Percentiles rank a stretch among this genome's conserved stretches.
Conservation (phyloP, 352 stramenopile genomes). For the Albugo candida region DNA sequence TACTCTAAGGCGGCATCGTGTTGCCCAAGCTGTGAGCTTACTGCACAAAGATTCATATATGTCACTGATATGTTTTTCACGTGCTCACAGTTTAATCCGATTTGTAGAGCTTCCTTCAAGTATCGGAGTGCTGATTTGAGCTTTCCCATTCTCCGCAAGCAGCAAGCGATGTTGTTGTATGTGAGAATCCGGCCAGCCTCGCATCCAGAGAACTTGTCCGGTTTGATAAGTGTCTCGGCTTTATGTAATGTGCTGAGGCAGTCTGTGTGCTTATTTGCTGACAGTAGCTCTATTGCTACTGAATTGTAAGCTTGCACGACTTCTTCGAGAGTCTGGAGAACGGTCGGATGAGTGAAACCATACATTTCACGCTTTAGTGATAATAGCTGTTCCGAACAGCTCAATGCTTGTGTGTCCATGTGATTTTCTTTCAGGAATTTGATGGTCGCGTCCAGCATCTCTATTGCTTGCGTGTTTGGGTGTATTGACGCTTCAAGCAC, state of each 20-base stretch:
- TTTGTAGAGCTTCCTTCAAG: slow-evolving; percentile 38
- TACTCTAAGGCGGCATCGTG: slow-evolving; percentile 56
- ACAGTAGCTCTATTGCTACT: slow-evolving; percentile 50
- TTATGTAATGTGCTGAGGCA: slow-evolving; percentile 54
- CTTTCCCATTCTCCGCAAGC: slow-evolving; percentile 57
- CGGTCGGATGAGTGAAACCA: slow-evolving; percentile 28
- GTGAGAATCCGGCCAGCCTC: slow-evolving; percentile 62
- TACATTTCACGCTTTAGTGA: slow-evolving; percentile 67
- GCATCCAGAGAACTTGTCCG: slow-evolving; percentile 38
- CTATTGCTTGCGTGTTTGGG: slow-evolving; percentile 20
- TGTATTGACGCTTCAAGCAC: slow-evolving; percentile 21
- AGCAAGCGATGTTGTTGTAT: slow-evolving; percentile 69
- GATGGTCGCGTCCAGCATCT: slow-evolving; percentile 51
- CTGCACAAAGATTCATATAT: slow-evolving; percentile 62
- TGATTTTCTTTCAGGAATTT: slow-evolving; percentile 45
- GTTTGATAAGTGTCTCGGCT: slow-evolving; percentile 38
- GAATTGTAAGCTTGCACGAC: slow-evolving; percentile 60
- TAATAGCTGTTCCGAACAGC: slow-evolving; percentile 48
- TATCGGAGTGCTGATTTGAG: slow-evolving; percentile 57
- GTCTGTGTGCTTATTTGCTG: slow-evolving; percentile 28
- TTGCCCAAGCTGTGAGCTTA: slow-evolving; percentile 47
- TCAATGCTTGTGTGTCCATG: slow-evolving; percentile 55
- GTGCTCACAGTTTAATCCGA: slow-evolving; percentile 27
- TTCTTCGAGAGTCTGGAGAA: slow-evolving; percentile 30
- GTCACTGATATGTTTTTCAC: slow-evolving; percentile 69